Conservation (phyloP, 148 eudicot species). For the Dianthus caryophyllus region DNA sequence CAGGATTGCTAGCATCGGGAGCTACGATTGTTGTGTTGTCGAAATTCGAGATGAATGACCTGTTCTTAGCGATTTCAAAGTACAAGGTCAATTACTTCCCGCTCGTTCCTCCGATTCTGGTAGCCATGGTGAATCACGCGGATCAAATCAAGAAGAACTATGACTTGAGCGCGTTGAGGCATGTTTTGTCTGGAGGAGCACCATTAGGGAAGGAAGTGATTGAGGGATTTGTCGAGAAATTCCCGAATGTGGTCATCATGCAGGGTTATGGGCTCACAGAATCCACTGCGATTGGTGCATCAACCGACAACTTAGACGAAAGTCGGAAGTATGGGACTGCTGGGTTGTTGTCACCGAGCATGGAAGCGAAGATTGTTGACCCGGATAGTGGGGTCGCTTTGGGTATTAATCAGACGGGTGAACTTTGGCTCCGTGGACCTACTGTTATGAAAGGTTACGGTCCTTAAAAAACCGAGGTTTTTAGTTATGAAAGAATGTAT, state of each 20-base stretch:
- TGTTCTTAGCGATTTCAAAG: constrained; percentile 57
- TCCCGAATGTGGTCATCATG: constrained; percentile 50
- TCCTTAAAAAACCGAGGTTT: background rate
- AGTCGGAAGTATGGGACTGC: constrained; percentile 84
- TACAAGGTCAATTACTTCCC: constrained; percentile 64
- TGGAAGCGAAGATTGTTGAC: constrained; percentile 82
- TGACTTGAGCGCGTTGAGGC: constrained; percentile 44
- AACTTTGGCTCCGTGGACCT: constrained; percentile 94
- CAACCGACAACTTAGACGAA: constrained; percentile 75
- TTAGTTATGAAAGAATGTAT: background rate
- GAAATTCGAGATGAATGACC: constrained; percentile 75
- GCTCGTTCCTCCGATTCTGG: constrained; percentile 81
- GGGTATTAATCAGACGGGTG: constrained; percentile 65
- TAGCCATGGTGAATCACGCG: constrained; percentile 72
- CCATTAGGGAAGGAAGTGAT: constrained; percentile 84
- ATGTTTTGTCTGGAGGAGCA: constrained; percentile 72
- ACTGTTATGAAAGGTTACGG: constrained; percentile 79
- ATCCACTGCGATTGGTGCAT: constrained; percentile 74
- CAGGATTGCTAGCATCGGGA: constrained; percentile 66
- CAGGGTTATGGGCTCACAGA: constrained; percentile 96
- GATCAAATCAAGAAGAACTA: constrained; percentile 43
- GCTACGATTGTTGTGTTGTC: constrained; percentile 71
- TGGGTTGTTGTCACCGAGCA: constrained; percentile 71
- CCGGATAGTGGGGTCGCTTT: constrained; percentile 59
- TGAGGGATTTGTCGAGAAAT: constrained; percentile 71